Conservation (phyloP, 1,284 basidiomycete genomes). For the Pseudozyma thailandica region DNA sequence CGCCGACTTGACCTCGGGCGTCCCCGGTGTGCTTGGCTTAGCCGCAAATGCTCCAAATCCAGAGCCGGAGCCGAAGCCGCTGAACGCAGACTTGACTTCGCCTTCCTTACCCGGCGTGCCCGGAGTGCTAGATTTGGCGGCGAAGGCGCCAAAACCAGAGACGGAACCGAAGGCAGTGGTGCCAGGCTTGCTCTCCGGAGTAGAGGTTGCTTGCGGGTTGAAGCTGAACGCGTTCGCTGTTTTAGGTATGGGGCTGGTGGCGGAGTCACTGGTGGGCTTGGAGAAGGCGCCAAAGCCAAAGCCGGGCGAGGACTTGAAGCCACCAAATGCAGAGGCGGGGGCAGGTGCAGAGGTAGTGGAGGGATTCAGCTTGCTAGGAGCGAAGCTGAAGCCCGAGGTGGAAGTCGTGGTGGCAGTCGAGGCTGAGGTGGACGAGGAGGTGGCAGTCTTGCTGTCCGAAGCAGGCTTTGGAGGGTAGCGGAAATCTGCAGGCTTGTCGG, state of each 20-base stretch:
- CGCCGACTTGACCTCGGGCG: conserved; percentile 15
- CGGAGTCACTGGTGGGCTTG: conserved; percentile 3
- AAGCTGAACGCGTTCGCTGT: conserved; percentile 34
- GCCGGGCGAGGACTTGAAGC: conserved; percentile 23
- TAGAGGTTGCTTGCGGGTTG: conserved; percentile 17
- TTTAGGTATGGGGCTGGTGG: neutral
- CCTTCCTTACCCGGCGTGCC: neutral
- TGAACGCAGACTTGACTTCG: neutral
- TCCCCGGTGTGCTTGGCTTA: conserved; percentile 3
- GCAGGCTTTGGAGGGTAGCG: conserved; percentile 26
- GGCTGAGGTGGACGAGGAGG: neutral
- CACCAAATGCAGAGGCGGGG: conserved; percentile 31
- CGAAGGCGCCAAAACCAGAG: conserved; percentile 13
- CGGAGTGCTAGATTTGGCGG: neutral
- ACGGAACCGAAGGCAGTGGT: conserved; percentile 14
- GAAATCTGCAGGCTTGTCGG: conserved; percentile 14
- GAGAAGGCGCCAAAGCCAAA: conserved; percentile 41
- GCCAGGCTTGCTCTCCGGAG: neutral
- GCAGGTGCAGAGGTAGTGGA: conserved; percentile 1
- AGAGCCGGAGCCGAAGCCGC: conserved; percentile 12
- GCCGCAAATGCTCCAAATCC: conserved; percentile 8
- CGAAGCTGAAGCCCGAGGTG: conserved; percentile 31
- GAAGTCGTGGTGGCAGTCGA: conserved; percentile 4
- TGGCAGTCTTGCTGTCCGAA: no score
- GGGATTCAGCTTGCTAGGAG: conserved; percentile 28